Evolutionary conservation across 495 filamentous ascomycete genomes (phyloP).

Genomic region (Pyronema omphalodes): DNA sequence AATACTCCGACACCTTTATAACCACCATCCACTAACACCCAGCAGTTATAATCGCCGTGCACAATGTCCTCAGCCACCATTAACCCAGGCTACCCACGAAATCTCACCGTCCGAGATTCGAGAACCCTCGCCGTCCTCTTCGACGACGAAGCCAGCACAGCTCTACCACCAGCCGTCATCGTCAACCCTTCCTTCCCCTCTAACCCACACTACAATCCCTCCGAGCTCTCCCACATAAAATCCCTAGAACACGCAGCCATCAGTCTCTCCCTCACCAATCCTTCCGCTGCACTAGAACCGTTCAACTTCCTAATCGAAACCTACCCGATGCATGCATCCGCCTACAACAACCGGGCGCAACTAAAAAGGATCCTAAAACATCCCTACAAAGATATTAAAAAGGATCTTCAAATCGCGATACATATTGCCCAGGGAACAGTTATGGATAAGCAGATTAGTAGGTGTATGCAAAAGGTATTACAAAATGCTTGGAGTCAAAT

Average conservation of each 20-base stretch:
- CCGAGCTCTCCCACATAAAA: constrained; percentile 33
- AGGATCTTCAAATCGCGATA: constrained; percentile 51
- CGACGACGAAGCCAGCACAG: constrained; percentile 53
- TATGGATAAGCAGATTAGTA: constrained; percentile 35
- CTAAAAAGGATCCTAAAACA: constrained; percentile 39
- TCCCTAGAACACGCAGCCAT: constrained; percentile 32
- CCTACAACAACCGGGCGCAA: constrained; percentile 62
- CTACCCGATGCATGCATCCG: constrained; percentile 52
- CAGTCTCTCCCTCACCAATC: constrained; percentile 16
- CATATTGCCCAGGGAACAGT: constrained; percentile 38
- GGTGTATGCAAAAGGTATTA: constrained; percentile 38
- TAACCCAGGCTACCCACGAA: constrained; percentile 13
- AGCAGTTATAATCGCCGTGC: neutral
- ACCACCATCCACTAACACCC: too few relatives aligned
- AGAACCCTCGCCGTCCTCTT: constrained; percentile 60
- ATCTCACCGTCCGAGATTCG: constrained; percentile 49
- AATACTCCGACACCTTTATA: too few relatives aligned
- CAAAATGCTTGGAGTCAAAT: constrained; percentile 59
- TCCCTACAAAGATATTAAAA: constrained; percentile 29
- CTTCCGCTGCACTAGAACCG: constrained; percentile 3
- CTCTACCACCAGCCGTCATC: constrained; percentile 28
- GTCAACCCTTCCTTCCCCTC: constrained; percentile 41
- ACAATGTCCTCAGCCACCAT: neutral
- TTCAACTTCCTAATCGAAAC: constrained; percentile 38
- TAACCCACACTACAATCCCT: constrained; percentile 37